Evolutionary conservation across 2,329 filamentous ascomycete genomes (phyloP).

Genomic region (Nigrospora sphaerica): DNA sequence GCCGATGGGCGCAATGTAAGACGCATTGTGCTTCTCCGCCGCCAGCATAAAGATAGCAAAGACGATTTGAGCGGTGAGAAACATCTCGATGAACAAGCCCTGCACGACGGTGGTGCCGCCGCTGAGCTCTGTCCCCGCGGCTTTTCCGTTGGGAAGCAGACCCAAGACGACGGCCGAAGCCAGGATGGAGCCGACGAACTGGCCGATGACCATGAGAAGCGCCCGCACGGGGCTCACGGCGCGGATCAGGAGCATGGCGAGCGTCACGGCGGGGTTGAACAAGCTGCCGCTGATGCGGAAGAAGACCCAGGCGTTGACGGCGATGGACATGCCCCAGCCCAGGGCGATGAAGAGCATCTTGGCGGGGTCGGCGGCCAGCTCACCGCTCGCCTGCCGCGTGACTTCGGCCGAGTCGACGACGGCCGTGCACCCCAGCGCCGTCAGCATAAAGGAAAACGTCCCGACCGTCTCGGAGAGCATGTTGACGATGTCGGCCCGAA

Average conservation of each 20-base stretch:
- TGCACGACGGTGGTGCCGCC: constrained; percentile 1
- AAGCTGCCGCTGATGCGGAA: constrained; percentile 2
- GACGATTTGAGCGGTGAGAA: constrained; percentile 2
- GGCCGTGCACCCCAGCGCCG: not conserved
- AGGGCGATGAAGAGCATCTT: constrained; percentile 1
- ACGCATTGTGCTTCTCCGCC: constrained; percentile 1
- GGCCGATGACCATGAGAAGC: not conserved
- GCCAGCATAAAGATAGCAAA: constrained; percentile 3
- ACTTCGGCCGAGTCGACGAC: not conserved
- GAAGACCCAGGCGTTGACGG: constrained; percentile 3
- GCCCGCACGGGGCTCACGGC: not conserved
- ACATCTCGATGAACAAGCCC: constrained; percentile 2
- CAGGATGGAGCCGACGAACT: not conserved
- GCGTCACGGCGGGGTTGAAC: constrained; percentile 2
- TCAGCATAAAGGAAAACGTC: constrained; percentile 1
- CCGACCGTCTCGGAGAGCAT: constrained; percentile 1
- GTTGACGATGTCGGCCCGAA: constrained; percentile 18
- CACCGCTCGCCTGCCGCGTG: not conserved
- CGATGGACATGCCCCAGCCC: constrained; percentile 1
- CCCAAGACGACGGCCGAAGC: not conserved
- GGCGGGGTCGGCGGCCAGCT: not conserved
- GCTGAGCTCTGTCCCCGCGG: not conserved
- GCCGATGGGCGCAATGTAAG: not conserved
- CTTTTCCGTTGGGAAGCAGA: not conserved
- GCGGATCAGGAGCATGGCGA: constrained; percentile 1